phyloP scores from a whole-genome alignment of 169 alveolate species.

The Besnoitia besnoiti region DNA sequence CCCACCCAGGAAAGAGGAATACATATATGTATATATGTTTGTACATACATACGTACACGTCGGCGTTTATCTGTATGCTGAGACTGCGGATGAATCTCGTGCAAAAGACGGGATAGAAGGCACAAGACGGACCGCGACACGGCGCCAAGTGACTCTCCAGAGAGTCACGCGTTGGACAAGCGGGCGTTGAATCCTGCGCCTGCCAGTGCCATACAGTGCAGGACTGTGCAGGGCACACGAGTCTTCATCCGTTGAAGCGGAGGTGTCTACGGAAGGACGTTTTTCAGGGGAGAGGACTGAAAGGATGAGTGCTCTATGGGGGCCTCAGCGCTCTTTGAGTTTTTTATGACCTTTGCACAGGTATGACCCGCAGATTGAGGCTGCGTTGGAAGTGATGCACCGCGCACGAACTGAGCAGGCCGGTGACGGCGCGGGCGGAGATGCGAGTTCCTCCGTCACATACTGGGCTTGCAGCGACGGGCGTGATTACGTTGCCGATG shows the following conservation, averaged over 20 bases:
- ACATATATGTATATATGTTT: too few species aligned
- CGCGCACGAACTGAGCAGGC: background rate
- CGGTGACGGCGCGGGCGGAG: background rate
- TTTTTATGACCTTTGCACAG: background rate
- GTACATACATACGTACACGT: background rate
- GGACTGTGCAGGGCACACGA: too few species aligned
- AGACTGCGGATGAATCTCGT: too few species aligned
- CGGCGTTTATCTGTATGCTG: background rate
- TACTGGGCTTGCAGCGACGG: background rate
- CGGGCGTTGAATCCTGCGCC: too few species aligned
- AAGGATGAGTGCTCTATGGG: background rate
- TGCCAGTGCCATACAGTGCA: too few species aligned
- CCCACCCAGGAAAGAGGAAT: background rate
- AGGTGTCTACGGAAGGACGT: background rate
- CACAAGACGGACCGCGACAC: too few species aligned
- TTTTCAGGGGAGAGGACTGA: background rate
- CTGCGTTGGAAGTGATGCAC: background rate
- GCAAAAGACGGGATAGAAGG: too few species aligned
- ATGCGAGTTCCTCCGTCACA: background rate
- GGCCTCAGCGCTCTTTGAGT: background rate
- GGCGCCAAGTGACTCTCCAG: too few species aligned
- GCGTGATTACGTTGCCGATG: background rate
- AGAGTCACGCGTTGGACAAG: too few species aligned
- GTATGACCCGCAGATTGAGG: conserved; percentile 25
- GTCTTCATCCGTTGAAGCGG: too few species aligned